Percentiles rank a stretch among this genome's conserved stretches.
These are phyloP conservation scores for Apocynum venetum DNA, from an alignment of 257 asterid species.

Conservation along the genomic window DNA sequence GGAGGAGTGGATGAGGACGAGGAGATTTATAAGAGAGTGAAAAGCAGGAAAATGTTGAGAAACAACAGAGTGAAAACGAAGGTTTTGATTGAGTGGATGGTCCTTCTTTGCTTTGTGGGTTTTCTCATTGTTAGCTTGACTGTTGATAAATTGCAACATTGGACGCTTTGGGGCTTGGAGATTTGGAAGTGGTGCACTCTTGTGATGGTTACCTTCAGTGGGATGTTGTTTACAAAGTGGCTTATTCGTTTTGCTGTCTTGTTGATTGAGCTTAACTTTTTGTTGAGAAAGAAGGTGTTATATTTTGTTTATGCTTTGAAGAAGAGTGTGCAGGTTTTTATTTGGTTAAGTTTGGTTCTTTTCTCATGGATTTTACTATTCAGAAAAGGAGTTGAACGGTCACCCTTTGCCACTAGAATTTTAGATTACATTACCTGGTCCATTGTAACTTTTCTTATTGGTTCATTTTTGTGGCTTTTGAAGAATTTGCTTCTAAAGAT, in stretches of 20 bases:
- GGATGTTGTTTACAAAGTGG: constrained; percentile 62
- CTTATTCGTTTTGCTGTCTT: constrained; percentile 56
- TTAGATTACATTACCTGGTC: constrained; percentile 68
- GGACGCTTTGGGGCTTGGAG: constrained; percentile 47
- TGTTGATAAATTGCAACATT: constrained; percentile 34
- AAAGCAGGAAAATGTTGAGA: constrained; percentile 54
- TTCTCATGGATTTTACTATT: constrained; percentile 61
- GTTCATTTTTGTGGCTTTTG: constrained; percentile 69
- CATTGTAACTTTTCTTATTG: constrained; percentile 55
- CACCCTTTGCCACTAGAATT: constrained; percentile 27
- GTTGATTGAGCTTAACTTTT: constrained; percentile 67
- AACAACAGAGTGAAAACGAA: constrained; percentile 50
- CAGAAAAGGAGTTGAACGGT: constrained; percentile 36
- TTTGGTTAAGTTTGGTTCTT: constrained; percentile 68
- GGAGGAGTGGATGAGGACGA: constrained; percentile 64
- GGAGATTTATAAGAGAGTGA: constrained; percentile 81
- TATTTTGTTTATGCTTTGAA: constrained; percentile 73
- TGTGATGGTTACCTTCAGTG: constrained; percentile 73
- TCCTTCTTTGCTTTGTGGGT: constrained; percentile 51
- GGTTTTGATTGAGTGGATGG: constrained; percentile 64
- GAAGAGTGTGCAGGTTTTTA: constrained; percentile 60
- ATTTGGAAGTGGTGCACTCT: constrained; percentile 74
- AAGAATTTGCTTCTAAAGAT: constrained; percentile 72
- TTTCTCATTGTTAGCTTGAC: constrained; percentile 53
- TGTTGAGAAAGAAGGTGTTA: constrained; percentile 67